Percentiles rank a stretch among this genome's conserved stretches.
Evolutionary conservation across 2,329 filamentous ascomycete genomes (phyloP).

Genomic region (Arthrobotrys musiformis): DNA sequence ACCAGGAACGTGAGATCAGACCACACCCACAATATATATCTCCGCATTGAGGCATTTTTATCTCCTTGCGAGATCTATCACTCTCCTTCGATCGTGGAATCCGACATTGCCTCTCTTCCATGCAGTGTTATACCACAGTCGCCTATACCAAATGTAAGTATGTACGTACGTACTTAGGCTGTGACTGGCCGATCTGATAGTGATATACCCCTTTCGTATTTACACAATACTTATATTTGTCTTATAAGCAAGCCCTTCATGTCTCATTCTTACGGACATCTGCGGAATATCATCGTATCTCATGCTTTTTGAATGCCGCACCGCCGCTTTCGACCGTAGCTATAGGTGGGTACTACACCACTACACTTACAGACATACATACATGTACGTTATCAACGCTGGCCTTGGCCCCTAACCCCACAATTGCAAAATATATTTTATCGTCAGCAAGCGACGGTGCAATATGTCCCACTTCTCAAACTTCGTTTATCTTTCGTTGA

Average conservation of each 20-base stretch:
- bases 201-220: conserved; percentile 22
- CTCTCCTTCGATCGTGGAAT: not conserved
- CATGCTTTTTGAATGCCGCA: not conserved
- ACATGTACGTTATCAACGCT: no score
- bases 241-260: not conserved
- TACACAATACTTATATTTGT: not conserved
- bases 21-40: conserved; percentile 40
- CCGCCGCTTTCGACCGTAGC: conserved; percentile 4
- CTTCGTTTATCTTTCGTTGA: not conserved
- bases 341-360: not conserved
- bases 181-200: conserved; percentile 18
- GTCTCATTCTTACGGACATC: conserved; percentile 27
- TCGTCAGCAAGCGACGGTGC: not conserved
- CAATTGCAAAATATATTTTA: no score
- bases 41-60: conserved; percentile 43
- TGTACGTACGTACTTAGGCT: not conserved
- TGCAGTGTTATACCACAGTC: conserved; percentile 6
- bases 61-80: conserved; percentile 28
- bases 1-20: conserved; percentile 27
- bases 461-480: not conserved
- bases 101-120: not conserved
- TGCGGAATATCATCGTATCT: conserved; percentile 20
- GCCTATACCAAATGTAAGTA: conserved; percentile 6
- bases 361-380: no score
- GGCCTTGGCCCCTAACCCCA: not conserved